Evolutionary conservation across 2,329 filamentous ascomycete species (phyloP).

Genomic region (Clonostachys chloroleuca): DNA sequence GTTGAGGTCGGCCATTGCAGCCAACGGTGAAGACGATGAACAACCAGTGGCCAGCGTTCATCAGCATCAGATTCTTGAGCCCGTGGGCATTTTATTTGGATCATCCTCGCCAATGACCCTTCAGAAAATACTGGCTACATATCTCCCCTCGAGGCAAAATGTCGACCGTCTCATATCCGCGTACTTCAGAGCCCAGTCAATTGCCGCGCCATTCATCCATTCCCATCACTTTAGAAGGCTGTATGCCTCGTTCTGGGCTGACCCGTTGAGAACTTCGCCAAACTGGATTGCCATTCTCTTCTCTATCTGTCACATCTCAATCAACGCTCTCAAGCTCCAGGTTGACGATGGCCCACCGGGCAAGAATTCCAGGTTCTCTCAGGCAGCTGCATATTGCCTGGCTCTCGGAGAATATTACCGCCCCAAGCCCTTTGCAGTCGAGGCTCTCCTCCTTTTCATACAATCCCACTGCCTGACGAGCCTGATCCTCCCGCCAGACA

Average conservation of each 20-base stretch:
- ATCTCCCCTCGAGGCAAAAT: slow-evolving; percentile 25
- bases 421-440: slow-evolving; percentile 37
- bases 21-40: background rate
- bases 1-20: background rate
- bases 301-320: slow-evolving; percentile 34
- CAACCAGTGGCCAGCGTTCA: background rate
- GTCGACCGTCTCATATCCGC: slow-evolving; percentile 26
- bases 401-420: slow-evolving; percentile 40
- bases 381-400: slow-evolving; percentile 38
- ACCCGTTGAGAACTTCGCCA: slow-evolving; percentile 28
- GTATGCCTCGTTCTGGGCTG: slow-evolving; percentile 41
- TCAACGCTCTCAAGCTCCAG: slow-evolving; percentile 16
- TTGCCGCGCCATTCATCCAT: slow-evolving; percentile 30
- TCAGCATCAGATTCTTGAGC: background rate
- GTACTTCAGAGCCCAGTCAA: slow-evolving; percentile 32
- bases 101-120: slow-evolving; percentile 12
- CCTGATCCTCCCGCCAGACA: slow-evolving; percentile 25
- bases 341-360: slow-evolving; percentile 9
- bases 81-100: slow-evolving; percentile 1
- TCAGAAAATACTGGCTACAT: slow-evolving; percentile 18
- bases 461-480: slow-evolving; percentile 34
- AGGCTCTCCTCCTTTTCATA: slow-evolving; percentile 41
- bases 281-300: slow-evolving; percentile 47
- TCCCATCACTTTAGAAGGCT: slow-evolving; percentile 38
- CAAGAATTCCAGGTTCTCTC: slow-evolving; percentile 15